These are phyloP conservation scores for Leccinellum albellum DNA, from an alignment of 768 basidiomycete genomes.

Conservation along the genomic window DNA sequence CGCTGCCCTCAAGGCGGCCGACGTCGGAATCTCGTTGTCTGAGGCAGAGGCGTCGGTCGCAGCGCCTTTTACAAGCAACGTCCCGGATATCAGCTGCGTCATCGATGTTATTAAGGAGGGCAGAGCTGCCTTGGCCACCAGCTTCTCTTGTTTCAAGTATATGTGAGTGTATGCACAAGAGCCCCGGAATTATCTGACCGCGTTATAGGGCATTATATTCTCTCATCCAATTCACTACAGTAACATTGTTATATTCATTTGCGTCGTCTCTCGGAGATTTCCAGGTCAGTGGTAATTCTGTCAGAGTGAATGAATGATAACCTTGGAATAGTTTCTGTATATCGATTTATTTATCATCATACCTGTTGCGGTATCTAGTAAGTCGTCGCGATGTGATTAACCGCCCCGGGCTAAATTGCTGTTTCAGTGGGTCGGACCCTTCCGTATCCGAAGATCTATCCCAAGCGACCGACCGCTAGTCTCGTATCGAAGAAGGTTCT, in stretches of 20 bases:
- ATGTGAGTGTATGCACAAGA: slow-evolving; percentile 65
- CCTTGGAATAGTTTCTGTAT: slow-evolving; percentile 72
- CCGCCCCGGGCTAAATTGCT: slow-evolving; percentile 3
- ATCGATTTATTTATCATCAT: slow-evolving; percentile 98
- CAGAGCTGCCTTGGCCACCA: slow-evolving; percentile 91
- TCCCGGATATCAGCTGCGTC: slow-evolving; percentile 93
- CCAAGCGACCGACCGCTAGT: slow-evolving; percentile 91
- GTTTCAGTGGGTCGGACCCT: slow-evolving; percentile 87
- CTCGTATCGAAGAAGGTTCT: slow-evolving; percentile 95
- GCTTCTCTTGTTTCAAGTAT: slow-evolving; percentile 99
- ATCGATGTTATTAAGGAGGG: slow-evolving; percentile 97
- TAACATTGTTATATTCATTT: slow-evolving; percentile 93
- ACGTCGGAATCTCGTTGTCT: slow-evolving; percentile 93
- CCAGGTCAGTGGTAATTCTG: slow-evolving; percentile 52
- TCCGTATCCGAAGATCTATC: slow-evolving; percentile 81
- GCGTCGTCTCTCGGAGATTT: slow-evolving; percentile 96
- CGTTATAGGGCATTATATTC: slow-evolving; percentile 89
- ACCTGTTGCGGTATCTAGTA: slow-evolving; percentile 93
- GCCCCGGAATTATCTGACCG: slow-evolving; percentile 6
- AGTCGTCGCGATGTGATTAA: slow-evolving; percentile 28
- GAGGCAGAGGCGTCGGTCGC: slow-evolving; percentile 99
- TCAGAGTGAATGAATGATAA: slow-evolving; percentile 8
- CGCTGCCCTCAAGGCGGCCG: slow-evolving; percentile 96
- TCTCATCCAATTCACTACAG: slow-evolving; percentile 97
- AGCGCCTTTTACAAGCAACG: slow-evolving; percentile 92